phyloP scores from a whole-genome alignment of 306 rosid species.

The Cucumis melo region DNA sequence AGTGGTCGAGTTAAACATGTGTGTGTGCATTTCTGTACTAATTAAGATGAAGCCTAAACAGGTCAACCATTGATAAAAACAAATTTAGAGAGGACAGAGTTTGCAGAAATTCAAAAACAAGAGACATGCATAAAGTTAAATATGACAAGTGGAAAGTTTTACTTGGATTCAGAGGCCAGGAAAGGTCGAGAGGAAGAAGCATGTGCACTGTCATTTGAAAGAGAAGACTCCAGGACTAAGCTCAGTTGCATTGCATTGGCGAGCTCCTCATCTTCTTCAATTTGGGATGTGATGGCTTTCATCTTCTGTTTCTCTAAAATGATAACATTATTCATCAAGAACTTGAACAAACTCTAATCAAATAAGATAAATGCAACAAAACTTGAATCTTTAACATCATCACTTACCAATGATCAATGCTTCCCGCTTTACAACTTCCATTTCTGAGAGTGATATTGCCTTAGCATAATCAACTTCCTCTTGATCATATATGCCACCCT shows the following conservation, averaged over 20 bases:
- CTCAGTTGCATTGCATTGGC: constrained; percentile 87
- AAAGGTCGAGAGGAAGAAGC: constrained; percentile 2
- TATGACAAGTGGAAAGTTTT: not conserved
- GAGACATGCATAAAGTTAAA: not conserved
- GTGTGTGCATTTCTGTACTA: constrained; percentile 25
- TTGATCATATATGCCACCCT: constrained; percentile 21
- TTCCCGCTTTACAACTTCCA: constrained; percentile 24
- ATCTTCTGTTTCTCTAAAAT: constrained; percentile 7
- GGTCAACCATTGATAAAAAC: not conserved
- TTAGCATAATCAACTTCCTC: constrained; percentile 43
- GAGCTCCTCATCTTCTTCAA: constrained; percentile 33
- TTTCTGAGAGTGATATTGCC: constrained; percentile 53
- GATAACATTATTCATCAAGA: not conserved
- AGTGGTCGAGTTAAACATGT: not conserved
- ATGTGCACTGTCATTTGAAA: constrained; percentile 27
- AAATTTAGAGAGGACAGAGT: not conserved
- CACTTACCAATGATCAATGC: not conserved
- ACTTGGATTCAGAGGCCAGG: constrained; percentile 22
- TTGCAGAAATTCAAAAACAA: not conserved
- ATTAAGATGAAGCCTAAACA: constrained; percentile 56
- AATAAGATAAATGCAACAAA: not conserved
- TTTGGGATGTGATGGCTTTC: constrained; percentile 11
- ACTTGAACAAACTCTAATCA: not conserved
- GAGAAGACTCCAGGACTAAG: constrained; percentile 35
- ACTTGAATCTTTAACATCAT: not conserved